Evolutionary conservation across 768 basidiomycete species (phyloP).

Genomic region (Paxillus involutus): DNA sequence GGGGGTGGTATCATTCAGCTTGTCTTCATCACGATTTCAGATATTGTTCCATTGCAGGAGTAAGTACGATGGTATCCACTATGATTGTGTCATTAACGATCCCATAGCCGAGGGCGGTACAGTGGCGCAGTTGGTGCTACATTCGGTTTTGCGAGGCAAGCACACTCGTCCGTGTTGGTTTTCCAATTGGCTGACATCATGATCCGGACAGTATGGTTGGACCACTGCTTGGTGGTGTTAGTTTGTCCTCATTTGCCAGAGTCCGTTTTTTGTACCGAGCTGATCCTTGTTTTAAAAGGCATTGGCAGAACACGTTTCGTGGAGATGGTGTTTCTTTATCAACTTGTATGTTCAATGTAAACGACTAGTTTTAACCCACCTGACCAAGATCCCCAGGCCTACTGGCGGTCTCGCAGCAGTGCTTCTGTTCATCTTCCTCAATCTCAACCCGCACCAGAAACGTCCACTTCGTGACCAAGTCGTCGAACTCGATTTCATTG

Average conservation of each 20-base stretch:
- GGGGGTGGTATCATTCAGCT: slow-evolving; percentile 79
- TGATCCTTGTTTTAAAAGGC: slow-evolving; percentile 35
- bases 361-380: background rate
- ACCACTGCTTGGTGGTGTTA: slow-evolving; percentile 79
- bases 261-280: too few species aligned
- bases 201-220: slow-evolving; percentile 55
- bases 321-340: slow-evolving; percentile 85
- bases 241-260: slow-evolving; percentile 21
- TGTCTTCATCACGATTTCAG: slow-evolving; percentile 76
- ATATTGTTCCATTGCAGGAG: slow-evolving; percentile 82
- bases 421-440: slow-evolving; percentile 69
- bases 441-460: slow-evolving; percentile 68
- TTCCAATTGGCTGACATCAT: background rate
- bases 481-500: slow-evolving; percentile 67
- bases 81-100: background rate
- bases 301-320: slow-evolving; percentile 70
- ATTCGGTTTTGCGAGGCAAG: slow-evolving; percentile 65
- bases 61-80: slow-evolving; percentile 31
- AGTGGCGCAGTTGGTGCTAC: slow-evolving; percentile 73
- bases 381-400: slow-evolving; percentile 43
- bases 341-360: slow-evolving; percentile 50
- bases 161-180: background rate
- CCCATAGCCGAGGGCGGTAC: slow-evolving; percentile 70
- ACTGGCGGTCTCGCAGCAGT: slow-evolving; percentile 63
- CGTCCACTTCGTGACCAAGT: slow-evolving; percentile 57